phyloP scores from a whole-genome alignment of 306 rosid species.

The Dalbergia oliveri region DNA sequence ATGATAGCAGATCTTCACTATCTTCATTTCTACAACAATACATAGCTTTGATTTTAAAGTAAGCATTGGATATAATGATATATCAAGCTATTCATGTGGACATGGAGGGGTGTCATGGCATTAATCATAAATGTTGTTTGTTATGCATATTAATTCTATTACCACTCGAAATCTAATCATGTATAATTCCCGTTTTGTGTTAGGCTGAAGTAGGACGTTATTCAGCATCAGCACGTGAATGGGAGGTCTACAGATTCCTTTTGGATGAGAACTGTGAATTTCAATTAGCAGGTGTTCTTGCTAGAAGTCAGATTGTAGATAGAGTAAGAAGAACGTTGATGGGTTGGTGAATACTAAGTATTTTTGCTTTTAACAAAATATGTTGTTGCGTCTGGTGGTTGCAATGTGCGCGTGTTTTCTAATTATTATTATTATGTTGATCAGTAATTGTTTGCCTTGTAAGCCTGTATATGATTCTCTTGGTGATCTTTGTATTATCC shows the following conservation, averaged over 20 bases:
- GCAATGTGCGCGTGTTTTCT: conserved; percentile 16
- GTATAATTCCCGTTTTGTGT: conserved; percentile 3
- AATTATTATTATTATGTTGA: not conserved
- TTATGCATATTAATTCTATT: not conserved
- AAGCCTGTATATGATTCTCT: conserved; percentile 17
- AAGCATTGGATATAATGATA: not conserved
- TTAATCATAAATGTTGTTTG: not conserved
- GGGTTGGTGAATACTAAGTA: conserved; percentile 65
- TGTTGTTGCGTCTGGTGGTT: conserved; percentile 24
- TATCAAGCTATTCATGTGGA: conserved; percentile 9
- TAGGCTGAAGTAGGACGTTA: conserved; percentile 88
- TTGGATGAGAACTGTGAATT: conserved; percentile 73
- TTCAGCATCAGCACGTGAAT: conserved; percentile 73
- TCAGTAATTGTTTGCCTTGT: not conserved
- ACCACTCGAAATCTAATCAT: conserved; percentile 3
- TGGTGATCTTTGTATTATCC: conserved; percentile 23
- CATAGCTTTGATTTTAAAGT: conserved; percentile 9
- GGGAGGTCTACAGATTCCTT: conserved; percentile 86
- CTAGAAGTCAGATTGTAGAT: conserved; percentile 77
- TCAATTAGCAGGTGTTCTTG: conserved; percentile 51
- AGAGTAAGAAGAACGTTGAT: conserved; percentile 77
- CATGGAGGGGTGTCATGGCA: not conserved
- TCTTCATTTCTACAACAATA: conserved; percentile 5
- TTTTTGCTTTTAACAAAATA: not conserved
- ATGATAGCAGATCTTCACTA: conserved; percentile 18